Evolutionary conservation across 768 basidiomycete genomes (phyloP).

Genomic region (Phanerochaete sordida): DNA sequence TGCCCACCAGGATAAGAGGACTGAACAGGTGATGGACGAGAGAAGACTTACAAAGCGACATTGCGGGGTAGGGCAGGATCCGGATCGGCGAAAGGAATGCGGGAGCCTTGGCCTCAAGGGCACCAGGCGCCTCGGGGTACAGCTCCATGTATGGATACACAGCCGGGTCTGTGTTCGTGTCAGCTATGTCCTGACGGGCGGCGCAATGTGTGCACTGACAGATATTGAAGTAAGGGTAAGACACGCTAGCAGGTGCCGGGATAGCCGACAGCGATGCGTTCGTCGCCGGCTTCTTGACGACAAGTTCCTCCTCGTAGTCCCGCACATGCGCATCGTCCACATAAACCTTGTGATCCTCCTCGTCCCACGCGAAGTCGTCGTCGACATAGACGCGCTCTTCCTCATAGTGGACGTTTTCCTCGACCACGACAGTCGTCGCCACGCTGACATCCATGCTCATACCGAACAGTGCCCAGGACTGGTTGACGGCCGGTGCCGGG

Average conservation of each 20-base stretch:
- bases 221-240: slow-evolving; percentile 33
- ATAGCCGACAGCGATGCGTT: no score
- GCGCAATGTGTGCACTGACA: slow-evolving; percentile 17
- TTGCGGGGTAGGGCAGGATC: slow-evolving; percentile 3
- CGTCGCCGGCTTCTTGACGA: no score
- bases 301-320: neutral
- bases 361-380: neutral
- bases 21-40: no score
- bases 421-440: neutral
- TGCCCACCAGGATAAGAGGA: no score
- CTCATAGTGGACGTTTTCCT: neutral
- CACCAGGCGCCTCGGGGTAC: slow-evolving; percentile 12
- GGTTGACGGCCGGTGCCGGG: neutral
- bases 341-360: no score
- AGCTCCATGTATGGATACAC: slow-evolving; percentile 30
- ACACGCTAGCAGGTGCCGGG: neutral
- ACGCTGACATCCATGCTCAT: neutral
- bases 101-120: neutral
- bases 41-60: slow-evolving; percentile 12
- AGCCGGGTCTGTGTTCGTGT: slow-evolving; percentile 31
- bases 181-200: neutral
- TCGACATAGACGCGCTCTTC: neutral
- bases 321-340: neutral
- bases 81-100: neutral
- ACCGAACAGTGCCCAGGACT: neutral